Conservation (phyloP, 139 green algal genomes). For the Picochlorum costavermella region DNA sequence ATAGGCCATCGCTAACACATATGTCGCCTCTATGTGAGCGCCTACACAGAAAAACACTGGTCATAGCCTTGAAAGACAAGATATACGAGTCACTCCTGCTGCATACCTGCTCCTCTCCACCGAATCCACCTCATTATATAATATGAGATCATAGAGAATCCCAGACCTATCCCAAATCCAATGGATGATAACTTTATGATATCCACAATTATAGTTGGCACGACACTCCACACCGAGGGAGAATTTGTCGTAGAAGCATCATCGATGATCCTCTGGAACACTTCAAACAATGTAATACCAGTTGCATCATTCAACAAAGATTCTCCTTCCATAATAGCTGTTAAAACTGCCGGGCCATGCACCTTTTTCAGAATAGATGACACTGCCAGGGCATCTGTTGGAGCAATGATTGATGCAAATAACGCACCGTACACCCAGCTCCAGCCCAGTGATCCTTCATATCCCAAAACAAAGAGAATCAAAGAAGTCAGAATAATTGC, state of each 20-base stretch:
- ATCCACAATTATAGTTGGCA: constrained; percentile 21
- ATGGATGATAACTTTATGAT: constrained; percentile 30
- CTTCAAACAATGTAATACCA: constrained; percentile 71
- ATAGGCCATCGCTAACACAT: constrained; percentile 67
- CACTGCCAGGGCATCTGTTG: constrained; percentile 73
- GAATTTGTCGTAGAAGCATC: background rate
- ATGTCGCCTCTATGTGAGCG: constrained; percentile 39
- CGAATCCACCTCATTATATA: constrained; percentile 48
- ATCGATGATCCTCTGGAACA: constrained; percentile 51
- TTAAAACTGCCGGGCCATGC: constrained; percentile 57
- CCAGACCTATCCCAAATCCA: constrained; percentile 48
- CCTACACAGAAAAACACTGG: too few relatives aligned
- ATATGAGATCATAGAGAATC: constrained; percentile 36
- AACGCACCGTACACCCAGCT: constrained; percentile 60
- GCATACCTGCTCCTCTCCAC: constrained; percentile 27
- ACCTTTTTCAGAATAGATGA: constrained; percentile 44
- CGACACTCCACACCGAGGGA: constrained; percentile 20
- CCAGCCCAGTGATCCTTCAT: constrained; percentile 38
- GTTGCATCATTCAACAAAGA: constrained; percentile 77
- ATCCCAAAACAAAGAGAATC: constrained; percentile 64
- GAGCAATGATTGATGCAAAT: constrained; percentile 63
- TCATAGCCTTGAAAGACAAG: too few relatives aligned
- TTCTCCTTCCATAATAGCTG: constrained; percentile 72
- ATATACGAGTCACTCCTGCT: too few relatives aligned
- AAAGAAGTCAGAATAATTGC: constrained; percentile 58